These are phyloP conservation scores for Botrytis aclada DNA, from an alignment of 2,329 filamentous ascomycete genomes.

Conservation along the genomic window DNA sequence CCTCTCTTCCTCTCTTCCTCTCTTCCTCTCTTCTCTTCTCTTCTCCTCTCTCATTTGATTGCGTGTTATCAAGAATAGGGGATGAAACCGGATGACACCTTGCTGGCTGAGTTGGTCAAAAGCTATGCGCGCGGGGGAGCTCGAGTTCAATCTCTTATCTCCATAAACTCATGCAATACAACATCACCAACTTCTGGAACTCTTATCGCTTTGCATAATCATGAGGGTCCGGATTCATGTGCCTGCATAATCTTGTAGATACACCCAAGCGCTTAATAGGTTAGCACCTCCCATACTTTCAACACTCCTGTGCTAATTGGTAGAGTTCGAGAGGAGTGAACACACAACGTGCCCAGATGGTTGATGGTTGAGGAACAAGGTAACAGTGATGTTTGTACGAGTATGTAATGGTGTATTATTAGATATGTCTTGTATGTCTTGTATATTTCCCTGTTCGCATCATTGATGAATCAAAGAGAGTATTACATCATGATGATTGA, in stretches of 20 bases:
- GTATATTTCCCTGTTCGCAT: background rate
- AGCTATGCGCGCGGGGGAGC: background rate
- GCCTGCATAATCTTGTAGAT: constrained; percentile 4
- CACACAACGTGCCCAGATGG: background rate
- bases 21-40: background rate
- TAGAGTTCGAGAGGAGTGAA: background rate
- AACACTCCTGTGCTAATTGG: background rate
- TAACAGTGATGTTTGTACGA: too few relatives aligned
- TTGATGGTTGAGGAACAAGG: background rate
- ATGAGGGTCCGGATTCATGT: constrained; percentile 5
- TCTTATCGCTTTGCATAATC: constrained; percentile 16
- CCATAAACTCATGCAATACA: background rate
- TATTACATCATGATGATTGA: constrained; percentile 3
- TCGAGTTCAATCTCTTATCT: constrained; percentile 5
- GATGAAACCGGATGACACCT: background rate
- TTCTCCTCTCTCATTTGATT: too few relatives aligned
- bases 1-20: too few relatives aligned
- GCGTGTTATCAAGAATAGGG: background rate
- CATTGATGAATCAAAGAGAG: background rate
- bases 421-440: background rate
- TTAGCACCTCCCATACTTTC: background rate
- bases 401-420: background rate
- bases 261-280: background rate
- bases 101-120: constrained; percentile 4
- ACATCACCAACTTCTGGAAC: background rate